A percentile compares a stretch with the other conserved stretches of the same genome.
Evolutionary conservation across 139 green algal species (phyloP).

Genomic region (Chlamydomonas sp.): DNA sequence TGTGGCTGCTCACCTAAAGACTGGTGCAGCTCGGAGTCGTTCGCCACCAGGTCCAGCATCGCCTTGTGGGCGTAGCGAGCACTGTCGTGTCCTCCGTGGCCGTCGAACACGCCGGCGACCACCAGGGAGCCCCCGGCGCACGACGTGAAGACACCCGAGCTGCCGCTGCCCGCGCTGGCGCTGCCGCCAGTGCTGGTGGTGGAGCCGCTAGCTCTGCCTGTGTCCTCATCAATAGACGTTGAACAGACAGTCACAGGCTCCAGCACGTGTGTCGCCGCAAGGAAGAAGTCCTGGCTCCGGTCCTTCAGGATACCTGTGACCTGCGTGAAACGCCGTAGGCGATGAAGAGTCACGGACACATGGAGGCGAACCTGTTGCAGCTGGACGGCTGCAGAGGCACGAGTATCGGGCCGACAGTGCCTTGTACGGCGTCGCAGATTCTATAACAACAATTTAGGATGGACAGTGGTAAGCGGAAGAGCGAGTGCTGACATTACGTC

Average conservation of each 20-base stretch:
- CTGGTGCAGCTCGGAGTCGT: neutral
- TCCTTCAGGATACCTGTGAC: slow-evolving; percentile 8
- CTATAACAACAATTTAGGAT: too few relatives aligned
- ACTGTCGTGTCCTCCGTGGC: slow-evolving; percentile 7
- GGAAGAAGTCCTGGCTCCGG: slow-evolving; percentile 9
- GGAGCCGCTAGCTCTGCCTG: too few relatives aligned
- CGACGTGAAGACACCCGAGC: neutral
- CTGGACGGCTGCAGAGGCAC: too few relatives aligned
- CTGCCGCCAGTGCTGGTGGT: neutral
- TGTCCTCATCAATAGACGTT: too few relatives aligned
- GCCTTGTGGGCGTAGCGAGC: slow-evolving; percentile 16
- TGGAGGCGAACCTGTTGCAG: too few relatives aligned
- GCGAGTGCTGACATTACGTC: too few relatives aligned
- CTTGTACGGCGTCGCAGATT: too few relatives aligned
- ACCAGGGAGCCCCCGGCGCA: neutral
- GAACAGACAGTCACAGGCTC: neutral
- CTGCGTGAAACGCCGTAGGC: neutral
- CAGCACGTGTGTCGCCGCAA: neutral
- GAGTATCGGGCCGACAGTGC: too few relatives aligned
- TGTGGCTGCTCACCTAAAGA: neutral
- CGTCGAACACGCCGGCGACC: slow-evolving; percentile 22
- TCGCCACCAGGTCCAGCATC: neutral
- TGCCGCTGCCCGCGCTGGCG: neutral
- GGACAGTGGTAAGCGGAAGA: too few relatives aligned
- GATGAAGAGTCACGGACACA: too few relatives aligned